Percentiles rank a stretch among this genome's conserved stretches.
Evolutionary conservation across 1,139 yeast species (phyloP).

Genomic region (Saccharomyces hybrid): DNA sequence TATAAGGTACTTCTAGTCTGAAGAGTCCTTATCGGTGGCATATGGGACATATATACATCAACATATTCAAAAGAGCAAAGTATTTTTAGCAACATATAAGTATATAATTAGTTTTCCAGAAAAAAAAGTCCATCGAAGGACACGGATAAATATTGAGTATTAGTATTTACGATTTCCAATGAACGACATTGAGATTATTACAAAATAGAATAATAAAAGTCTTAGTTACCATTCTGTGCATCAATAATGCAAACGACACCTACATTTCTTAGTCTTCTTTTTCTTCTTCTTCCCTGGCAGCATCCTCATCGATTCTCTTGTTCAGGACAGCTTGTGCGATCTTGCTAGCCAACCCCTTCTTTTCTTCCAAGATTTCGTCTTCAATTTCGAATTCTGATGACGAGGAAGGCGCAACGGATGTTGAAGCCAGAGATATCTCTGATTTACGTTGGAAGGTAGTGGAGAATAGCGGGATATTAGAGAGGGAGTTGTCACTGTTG

Average conservation of each 20-base stretch:
- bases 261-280: neutral
- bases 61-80: neutral
- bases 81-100: neutral
- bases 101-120: neutral
- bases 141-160: neutral
- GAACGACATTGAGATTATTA: neutral
- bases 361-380: conserved; percentile 10
- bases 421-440: conserved; percentile 7
- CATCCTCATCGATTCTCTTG: conserved; percentile 13
- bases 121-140: neutral
- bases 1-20: neutral
- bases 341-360: conserved; percentile 15
- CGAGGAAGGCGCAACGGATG: conserved; percentile 11
- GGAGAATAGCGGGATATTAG: conserved; percentile 31
- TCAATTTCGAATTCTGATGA: conserved; percentile 19
- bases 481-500: conserved; percentile 30
- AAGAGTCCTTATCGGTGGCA: neutral
- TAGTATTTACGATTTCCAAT: neutral
- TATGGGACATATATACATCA: neutral
- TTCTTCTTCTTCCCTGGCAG: neutral
- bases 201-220: neutral
- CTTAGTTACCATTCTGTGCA: neutral
- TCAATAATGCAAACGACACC: neutral
- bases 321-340: conserved; percentile 25
- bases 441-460: conserved; percentile 12